Evolutionary conservation across 495 filamentous ascomycete species (phyloP), one percentile per base, ranked within the genome.

Genomic region (Chaetomium fimeti): DNA sequence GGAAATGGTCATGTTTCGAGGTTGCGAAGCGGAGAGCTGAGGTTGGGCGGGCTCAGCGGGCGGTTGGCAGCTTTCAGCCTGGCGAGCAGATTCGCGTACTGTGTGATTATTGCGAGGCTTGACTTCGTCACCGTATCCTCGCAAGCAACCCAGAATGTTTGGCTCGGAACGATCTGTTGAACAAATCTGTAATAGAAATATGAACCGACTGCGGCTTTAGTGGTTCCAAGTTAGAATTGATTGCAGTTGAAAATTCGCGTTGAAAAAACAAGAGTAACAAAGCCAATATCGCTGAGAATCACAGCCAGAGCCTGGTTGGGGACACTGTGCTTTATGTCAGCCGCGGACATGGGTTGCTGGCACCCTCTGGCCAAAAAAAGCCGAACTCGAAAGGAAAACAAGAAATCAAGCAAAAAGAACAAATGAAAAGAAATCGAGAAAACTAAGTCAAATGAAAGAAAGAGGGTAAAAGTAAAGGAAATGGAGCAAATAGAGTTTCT

Each of bases 21-120:
- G 68, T 70, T 65, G 67, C 32, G 60, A 61, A 53, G 57, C 38
- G 38, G 70, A 52, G 20, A 60, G 47, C 42, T 29, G 56, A 60
- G 47, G 65, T 67, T 48, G 29, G 45, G 42, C 32, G 49, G 55
- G 49, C 55, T 59, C 27, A 32, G 61, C 57, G 40, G 56, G 54
- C 9, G 49, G 24, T 11, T 43, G 59, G 32, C 48, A 36, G 38
- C 53, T 48, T 49, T 47, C 62, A 55, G 57, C 43, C 48, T 8
- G 45, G 27, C 42, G 45, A 16, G 12, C 13, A 5, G 42, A 57
- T 27, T 51, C 66, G 45, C 60, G 69, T 67, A 69, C 66, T 5
- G 69, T 71, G 69, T 54, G 61, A 49, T 45, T 25, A 32, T 13
- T 29, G 4, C 4, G 11, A 16, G n/a, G 13, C 8, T 36, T 29